Base-by-base conservation (phyloP, 495 filamentous ascomycete species). In the Neurospora tetraspora region DNA sequence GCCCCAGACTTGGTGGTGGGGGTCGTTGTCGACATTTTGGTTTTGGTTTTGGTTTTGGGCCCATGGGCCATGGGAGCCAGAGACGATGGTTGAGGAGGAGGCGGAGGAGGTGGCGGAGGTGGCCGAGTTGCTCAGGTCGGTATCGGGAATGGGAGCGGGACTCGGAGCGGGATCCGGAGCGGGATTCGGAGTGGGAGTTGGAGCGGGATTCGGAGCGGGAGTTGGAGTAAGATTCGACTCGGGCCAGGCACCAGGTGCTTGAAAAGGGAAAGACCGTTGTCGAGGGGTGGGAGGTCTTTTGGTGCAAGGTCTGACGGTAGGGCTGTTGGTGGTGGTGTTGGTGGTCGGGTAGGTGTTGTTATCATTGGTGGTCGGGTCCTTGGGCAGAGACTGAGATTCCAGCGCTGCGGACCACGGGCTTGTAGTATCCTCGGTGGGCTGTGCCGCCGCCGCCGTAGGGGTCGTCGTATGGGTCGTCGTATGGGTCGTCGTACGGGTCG, bases 1-100 rank as follows among this genome's bases (percentile, higher is more conserved):
- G 27, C 84, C 84, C 75, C 83, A 85, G 34, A 85, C 82, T 31
- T 79, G 53, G 27, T 27, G 9, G 20, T 18, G 12, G 53, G 4
- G 27, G 53, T 65, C 27, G 23, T 34, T 65, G 14, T 16, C 27
- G 10, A 7, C 20, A 7, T 59, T 10, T 53, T 53, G 45, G 20
- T 11, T 5, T 23, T 23, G 45, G 20, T 5, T 4, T 23, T 23
- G 20, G 18, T 43, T 4, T n/a, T 43, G 42, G 0, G 18, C 16
- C 27, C 27, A 27, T 42, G n/a, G 18, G 10, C 3, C 18, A 43
- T 43, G 42, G 45, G 45, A 53, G 20, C 23, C 1, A 11, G 45
- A 59, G 47, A 59, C 47, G 47, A 11, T 12, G 47, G 47, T 59
- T 14, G 20, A 59, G 11, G 47, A 14, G 47, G 53, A 34, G 1